Evolutionary conservation across 768 basidiomycete genomes (phyloP), one percentile per base, ranked within the genome.

Genomic region (Gloeostereum incarnatum): DNA sequence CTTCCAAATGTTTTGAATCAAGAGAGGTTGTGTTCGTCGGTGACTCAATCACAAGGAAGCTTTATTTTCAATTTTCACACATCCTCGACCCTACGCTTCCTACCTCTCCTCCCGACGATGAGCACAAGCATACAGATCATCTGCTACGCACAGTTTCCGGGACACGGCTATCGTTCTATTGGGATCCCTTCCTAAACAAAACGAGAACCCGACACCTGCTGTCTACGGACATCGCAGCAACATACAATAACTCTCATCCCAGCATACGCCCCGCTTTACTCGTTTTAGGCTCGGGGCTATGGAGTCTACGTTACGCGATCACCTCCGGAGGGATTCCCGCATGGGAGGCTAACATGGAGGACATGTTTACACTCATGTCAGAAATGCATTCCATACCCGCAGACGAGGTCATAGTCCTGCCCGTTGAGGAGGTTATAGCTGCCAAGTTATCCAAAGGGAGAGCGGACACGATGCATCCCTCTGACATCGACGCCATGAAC

Each of bases 401-500:
- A 16, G 87, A 93, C 53, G 57, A 75, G 30, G 63, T 91, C 29
- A 70, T 92, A 17, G 64, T 93, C 33, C 65, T 93, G 14, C 91
- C 91, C 4, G 73, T 93, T 16, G 76, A 84, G 48, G 71, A 80
- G 31, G 65, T 87, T 9, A 62, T 84, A n/a, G 47, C 70, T 25
- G 69, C 72, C 9, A 83, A 82, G 51, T 60, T 96, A 19, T 71
- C 76, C 0, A 55, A 62, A 2, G 75, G 78, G 20, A 72, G 88
- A 38, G 73, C 75, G 5, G 50, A 62, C 19, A 81, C 78, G 7
- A 84, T 96, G 66, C 73, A 73, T 40, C 66, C 75, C 18, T 71
- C 81, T 10, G 87, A 92, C 50, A 81, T 93, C 39, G 82, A 89
- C 49, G 85, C 83, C 27, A 92, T 96, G 89, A 94, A 96, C 56